Evolutionary conservation across 768 basidiomycete species (phyloP), one percentile per base, ranked within the genome.

Genomic region (Xerocomus spinulosus): DNA sequence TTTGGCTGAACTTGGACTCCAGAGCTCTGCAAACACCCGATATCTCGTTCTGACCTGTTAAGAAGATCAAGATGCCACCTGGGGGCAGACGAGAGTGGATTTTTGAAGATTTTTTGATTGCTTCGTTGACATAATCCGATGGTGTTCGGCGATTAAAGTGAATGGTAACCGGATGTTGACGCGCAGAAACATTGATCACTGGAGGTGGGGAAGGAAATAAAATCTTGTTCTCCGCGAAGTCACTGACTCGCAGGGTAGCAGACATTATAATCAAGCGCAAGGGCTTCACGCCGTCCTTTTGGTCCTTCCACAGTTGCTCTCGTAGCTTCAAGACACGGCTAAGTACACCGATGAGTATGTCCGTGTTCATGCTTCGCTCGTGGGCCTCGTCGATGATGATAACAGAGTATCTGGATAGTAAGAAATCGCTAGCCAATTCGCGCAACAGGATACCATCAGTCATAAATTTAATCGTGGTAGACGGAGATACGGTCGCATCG

Each of bases 341-440:
- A n/a, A 99, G 73, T 7, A 97, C 92, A 35, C 96, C 96, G 49
- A 99, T 92, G 33, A 98, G 73, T 42, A 99, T 92, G 66, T 99
- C 96, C 4, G 96, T 98, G 61, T 98, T 98, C 75, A 98, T 90
- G 59, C 92, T 96, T 51, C 96, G 73, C 68, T 99, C 96, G 66
- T 99, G 96, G 0, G 96, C 96, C 66, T 99, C 96, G 53, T 99
- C 96, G 48, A 99, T 89, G 50, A 98, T 85, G 52, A 99, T 83
- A 23, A 96, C 86, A 6, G 90, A 92, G 64, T 99, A 99, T 66
- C 85, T 90, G 36, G 73, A 80, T n/a, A 99, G 74, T n/a, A 97
- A 67, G 67, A 99, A 96, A 62, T 99, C 94, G 12, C 81, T 80
- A 0, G 92, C 86, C 18, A 98, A 73, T 67, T 99, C 96, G 46